Evolutionary conservation across 2,329 filamentous ascomycete genomes (phyloP), one percentile per base, ranked within the genome.

Genomic region (Juglanconis juglandina): DNA sequence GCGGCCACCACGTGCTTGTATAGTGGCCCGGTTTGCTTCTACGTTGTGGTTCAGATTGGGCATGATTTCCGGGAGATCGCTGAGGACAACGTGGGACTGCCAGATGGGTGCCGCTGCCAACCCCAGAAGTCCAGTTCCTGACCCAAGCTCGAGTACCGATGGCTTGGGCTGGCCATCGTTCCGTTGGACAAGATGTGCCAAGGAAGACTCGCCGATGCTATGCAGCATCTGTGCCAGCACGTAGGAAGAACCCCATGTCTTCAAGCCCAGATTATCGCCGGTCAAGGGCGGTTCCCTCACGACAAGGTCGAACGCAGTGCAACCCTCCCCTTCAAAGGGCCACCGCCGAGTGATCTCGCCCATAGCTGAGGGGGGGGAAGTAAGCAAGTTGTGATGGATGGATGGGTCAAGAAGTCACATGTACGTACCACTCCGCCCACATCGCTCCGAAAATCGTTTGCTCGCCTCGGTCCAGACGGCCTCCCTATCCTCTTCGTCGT

Each of bases 181-280:
- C 58, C 72, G 68, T 44, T 73, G 70, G 14, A 86, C 74, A 7
- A 84, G 66, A 48, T 79, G 75, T 37, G 76, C 77, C 30, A 86
- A 68, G 0, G 77, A 74, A 13, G 73, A 77, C 48, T 71, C 73
- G 7, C 70, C 74, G 44, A 87, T 76, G 11, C 69, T 69, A 24
- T 78, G 77, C 33, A 98, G 82, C 32, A 90, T 86, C 66, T 85
- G 88, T 0, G 94, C 89, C 4, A 98, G 85, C 2, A 96, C 82
- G 69, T 92, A 96, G 0, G 92, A 94, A 0, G 92, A 94, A 0
- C 90, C 91, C 95, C 95, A 98, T 0, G 95, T 99, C 74, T 99
- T 98, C 72, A 96, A 82, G 1, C 95, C 95, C 17, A 98, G 80
- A 61, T 91, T 90, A 73, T 97, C 94, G 6, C 90, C 90, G 0